Evolutionary conservation across 257 asterid species (phyloP), one percentile per base, ranked within the genome.

Genomic region (Primulina tabacum): DNA sequence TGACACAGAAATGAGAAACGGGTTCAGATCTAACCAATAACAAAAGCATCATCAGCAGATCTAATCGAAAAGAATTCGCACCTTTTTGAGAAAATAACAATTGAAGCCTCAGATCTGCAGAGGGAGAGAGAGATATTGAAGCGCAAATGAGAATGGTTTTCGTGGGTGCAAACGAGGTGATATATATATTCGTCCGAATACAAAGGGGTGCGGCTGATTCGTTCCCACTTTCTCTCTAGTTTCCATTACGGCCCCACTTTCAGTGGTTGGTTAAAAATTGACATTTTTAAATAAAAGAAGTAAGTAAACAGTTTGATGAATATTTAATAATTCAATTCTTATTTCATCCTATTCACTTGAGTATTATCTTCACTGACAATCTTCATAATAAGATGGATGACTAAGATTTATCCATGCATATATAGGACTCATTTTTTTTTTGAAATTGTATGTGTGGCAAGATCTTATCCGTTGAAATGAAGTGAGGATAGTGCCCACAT

Each of bases 31-130:
- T 73, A 70, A 60, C 26, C 47, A 43, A 57, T 33, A 57, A 37
- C 38, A 58, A 16, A 56, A 47, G 55, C 24, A 73, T 1, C 21
- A 68, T 28, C 9, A 55, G 61, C 65, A 64, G 71, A 73, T 69
- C 73, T 35, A 64, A 43, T 4, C 14, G 55, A 43, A 43, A 43
- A 60, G 2, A 56, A 7, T 52, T 68, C 72, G 0, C 43, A 76
- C 84, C 84, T 76, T 65, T 37, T 38, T 29, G 2, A 53, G 9
- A 28, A 28, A 28, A 29, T 20, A 8, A 35, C 20, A 26, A 32
- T n/a, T 55, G 50, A 62, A 43, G 58, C 24, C n/a, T 32, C 16
- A 56, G 81, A 76, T 76, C 77, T 65, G 73, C 59, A 60, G 55
- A 74, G 40, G 64, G 50, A 60, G 55, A 74, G 40, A 68, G 50